Evolutionary conservation across 495 filamentous ascomycete genomes (phyloP), one percentile per base, ranked within the genome.

Genomic region (Filosporella fistucella): DNA sequence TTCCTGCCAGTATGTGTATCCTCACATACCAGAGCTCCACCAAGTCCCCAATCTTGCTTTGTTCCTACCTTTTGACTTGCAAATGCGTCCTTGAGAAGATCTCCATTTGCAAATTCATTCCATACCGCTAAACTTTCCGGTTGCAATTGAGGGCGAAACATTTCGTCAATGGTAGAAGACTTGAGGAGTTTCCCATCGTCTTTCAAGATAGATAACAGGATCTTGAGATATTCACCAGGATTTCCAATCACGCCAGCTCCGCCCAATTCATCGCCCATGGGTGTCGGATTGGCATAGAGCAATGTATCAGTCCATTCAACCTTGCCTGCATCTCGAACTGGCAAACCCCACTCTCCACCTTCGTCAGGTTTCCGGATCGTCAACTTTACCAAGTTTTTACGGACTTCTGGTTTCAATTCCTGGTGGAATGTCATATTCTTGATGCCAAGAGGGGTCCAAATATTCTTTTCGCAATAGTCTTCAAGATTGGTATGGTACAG

Each of bases 391-490:
- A 68, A 42, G 4, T 64, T 58, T 5, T 46, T 45, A n/a, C 54
- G 47, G n/a, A 76, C 22, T 2, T 71, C 70, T 8, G 62, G 59
- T 0, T 66, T 53, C 0, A 32, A 37, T 0, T 60, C 49, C 1
- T 76, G 79, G 20, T 77, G 65, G 63, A 85, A 76, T 29, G 69
- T 71, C 21, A 78, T 72, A 45, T 72, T 58, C 7, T 65, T 58
- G 30, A 83, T 54, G 5, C 68, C 73, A 0, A 84, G 65, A 0
- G 81, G 79, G 36, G 64, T 49, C 54, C 79, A 81, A 47, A 84
- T 75, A 55, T 78, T 54, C 46, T 66, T 59, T 33, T 80, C 63
- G 35, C 83, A 65, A 57, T 81, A 85, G 9, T 70, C 69, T 36
- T 79, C 71, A 14, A 85, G 69, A 8, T 65, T 59, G 26, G 68